Conservation (phyloP, 176 grass and related monocot genomes). For the Aegilops tauschii region DNA sequence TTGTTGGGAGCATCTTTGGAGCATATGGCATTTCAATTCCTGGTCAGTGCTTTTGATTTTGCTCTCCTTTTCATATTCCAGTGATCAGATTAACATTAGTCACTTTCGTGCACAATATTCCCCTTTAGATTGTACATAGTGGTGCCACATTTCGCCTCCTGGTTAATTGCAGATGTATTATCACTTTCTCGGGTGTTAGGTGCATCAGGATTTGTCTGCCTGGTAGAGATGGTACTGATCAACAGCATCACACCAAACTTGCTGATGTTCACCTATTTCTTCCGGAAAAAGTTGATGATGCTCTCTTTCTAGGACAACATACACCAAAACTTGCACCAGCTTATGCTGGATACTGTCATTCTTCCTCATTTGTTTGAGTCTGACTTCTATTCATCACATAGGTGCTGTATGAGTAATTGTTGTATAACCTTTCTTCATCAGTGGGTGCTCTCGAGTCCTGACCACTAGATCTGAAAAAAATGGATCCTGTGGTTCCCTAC, state of each 20-base stretch:
- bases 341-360: not conserved
- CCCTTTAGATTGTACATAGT: constrained; percentile 4
- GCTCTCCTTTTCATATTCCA: constrained; percentile 47
- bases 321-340: not conserved
- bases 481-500: not conserved
- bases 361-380: not conserved
- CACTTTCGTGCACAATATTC: constrained; percentile 32
- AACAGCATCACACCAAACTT: not conserved
- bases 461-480: not conserved
- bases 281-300: not conserved
- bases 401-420: not conserved
- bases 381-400: not conserved
- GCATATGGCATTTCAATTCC: constrained; percentile 53
- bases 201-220: not conserved
- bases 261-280: not conserved
- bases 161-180: constrained; percentile 27
- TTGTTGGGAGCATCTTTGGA: constrained; percentile 37
- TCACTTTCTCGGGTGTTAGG: not conserved
- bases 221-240: not conserved
- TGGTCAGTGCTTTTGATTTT: constrained; percentile 46
- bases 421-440: not conserved
- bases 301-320: not conserved
- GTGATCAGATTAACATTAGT: constrained; percentile 40
- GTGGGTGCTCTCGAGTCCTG: not conserved
- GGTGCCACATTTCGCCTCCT: constrained; percentile 51